Percentiles rank a stretch among this genome's conserved stretches.
Evolutionary conservation across 2,329 filamentous ascomycete species (phyloP).

Genomic region (Pseudopyrenochaeta lycopersici): DNA sequence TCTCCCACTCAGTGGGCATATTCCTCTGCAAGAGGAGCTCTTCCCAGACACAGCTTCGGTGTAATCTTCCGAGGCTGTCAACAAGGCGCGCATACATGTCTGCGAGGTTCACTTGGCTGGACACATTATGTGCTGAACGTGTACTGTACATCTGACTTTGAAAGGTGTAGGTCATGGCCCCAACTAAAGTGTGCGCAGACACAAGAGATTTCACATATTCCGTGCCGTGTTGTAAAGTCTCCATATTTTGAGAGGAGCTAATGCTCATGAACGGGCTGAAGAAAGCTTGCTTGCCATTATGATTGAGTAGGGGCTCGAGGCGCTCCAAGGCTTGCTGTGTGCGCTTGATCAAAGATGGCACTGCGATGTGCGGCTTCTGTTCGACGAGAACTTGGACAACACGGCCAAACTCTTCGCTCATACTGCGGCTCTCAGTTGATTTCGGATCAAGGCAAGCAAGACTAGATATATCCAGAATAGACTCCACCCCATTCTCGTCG

Average conservation of each 20-base stretch:
- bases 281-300: conserved; percentile 65
- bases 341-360: conserved; percentile 82
- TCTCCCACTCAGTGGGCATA: conserved; percentile 75
- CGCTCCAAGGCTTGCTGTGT: conserved; percentile 74
- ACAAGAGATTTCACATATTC: conserved; percentile 80
- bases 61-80: conserved; percentile 76
- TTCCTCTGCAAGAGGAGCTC: conserved; percentile 77
- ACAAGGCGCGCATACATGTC: conserved; percentile 84
- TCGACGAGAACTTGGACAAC: conserved; percentile 84
- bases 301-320: conserved; percentile 71
- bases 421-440: conserved; percentile 67
- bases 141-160: conserved; percentile 69
- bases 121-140: conserved; percentile 69
- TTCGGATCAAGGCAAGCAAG: conserved; percentile 81
- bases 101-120: conserved; percentile 81
- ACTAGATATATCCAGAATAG: conserved; percentile 83
- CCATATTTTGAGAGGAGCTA: conserved; percentile 18
- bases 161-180: conserved; percentile 78
- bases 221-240: conserved; percentile 71
- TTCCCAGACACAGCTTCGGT: conserved; percentile 84
- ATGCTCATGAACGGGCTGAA: conserved; percentile 70
- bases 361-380: conserved; percentile 77
- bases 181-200: conserved; percentile 77
- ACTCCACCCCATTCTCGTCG: conserved; percentile 80
- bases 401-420: conserved; percentile 74